Base-by-base conservation (phyloP, 108 stramenopile genomes). In the Nitzschia sp. region DNA sequence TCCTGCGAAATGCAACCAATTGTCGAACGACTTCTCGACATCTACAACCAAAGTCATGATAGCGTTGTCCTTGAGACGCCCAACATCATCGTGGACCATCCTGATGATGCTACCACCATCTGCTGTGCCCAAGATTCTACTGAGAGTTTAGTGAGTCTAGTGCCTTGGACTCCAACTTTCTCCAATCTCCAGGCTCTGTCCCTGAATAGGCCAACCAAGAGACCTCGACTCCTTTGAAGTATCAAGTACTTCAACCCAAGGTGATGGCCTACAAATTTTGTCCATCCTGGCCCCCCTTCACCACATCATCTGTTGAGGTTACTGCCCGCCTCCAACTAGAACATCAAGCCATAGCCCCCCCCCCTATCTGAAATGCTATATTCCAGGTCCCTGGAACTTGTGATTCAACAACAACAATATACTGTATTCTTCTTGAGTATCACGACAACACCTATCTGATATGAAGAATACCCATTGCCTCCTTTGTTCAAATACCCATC, bases 11-110 rank as follows among this genome's bases (percentile, higher is more conserved):
- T 74, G 22, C 29, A 21, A 28, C 31, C 57, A 3, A 16, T 67
- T 33, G 15, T 52, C 34, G 38, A 45, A n/a, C 63, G 73, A 5
- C 58, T 74, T 3, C 41, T 44, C 23, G 23, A 60, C 35, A 53
- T 74, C 31, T 67, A 67, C 55, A 59, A 36, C 26, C 73, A 67
- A 60, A 66, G 65, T 60, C 44, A 66, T 32, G 72, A 65, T n/a
- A 28, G 56, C 15, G 41, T 25, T 28, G 19, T n/a, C 38, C 1
- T 21, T 5, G 32, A 53, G 16, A 21, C 16, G 15, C 32, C 29
- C 16, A 32, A 50, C 33, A 5, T 52, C 19, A 30, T 53, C 19
- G 17, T 27, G 6, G 65, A 53, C 23, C 52, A 53, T 16, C 23
- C 48, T 53, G 52, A 28, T 19, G 31, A 32, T 34, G 3, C 9